Evolutionary conservation across 108 stramenopile genomes (phyloP).

Genomic region (Thalassiosira profunda): DNA sequence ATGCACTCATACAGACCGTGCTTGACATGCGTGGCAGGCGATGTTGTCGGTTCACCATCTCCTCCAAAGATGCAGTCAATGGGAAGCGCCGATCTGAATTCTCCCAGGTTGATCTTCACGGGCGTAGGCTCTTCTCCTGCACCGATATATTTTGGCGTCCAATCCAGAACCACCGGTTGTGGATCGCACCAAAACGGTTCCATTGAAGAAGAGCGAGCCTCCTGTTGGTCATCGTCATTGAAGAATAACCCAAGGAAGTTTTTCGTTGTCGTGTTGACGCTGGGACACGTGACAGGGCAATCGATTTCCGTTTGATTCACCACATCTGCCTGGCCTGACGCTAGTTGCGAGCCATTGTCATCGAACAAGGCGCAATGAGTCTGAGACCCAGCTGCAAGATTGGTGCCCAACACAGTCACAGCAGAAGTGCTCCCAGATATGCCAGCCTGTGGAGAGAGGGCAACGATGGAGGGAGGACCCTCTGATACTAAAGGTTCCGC

Average conservation of each 20-base stretch:
- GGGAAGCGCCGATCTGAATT: too few relatives aligned
- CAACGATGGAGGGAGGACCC: conserved; percentile 1
- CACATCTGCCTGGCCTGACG: not conserved
- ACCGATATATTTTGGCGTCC: not conserved
- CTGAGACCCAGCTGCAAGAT: not conserved
- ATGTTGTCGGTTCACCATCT: not conserved
- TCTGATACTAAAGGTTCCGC: not conserved
- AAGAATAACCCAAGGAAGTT: not conserved
- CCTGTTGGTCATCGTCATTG: not conserved
- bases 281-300: conserved; percentile 2
- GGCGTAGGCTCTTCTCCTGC: not conserved
- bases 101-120: too few relatives aligned
- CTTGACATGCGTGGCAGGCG: not conserved
- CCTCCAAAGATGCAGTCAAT: conserved; percentile 1
- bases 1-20: not conserved
- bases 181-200: conserved; percentile 8
- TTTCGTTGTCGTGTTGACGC: not conserved
- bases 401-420: not conserved
- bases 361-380: conserved; percentile 4
- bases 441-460: not conserved
- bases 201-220: not conserved
- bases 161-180: not conserved
- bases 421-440: not conserved
- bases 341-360: not conserved
- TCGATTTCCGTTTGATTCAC: conserved; percentile 1